A percentile compares a stretch with the other conserved stretches of the same genome.
These are phyloP conservation scores for Metarhizium album DNA, from an alignment of 2,329 filamentous ascomycete genomes.

Conservation along the genomic window DNA sequence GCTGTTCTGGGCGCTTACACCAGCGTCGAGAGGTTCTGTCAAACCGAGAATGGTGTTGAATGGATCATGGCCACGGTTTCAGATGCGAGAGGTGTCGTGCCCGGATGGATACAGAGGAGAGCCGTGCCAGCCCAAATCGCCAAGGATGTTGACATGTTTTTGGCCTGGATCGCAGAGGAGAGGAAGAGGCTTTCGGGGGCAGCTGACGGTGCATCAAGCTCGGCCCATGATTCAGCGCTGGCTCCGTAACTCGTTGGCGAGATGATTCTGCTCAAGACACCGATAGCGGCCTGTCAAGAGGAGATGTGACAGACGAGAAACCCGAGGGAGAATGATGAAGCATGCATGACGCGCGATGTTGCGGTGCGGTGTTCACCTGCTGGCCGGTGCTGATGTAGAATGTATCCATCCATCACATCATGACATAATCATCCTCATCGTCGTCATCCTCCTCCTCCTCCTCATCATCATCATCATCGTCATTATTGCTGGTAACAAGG, in stretches of 20 bases:
- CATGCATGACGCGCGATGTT: too few species aligned
- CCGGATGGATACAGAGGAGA: constrained; percentile 53
- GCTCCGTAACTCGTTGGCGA: not conserved
- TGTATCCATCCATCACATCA: too few species aligned
- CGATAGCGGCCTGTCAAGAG: too few species aligned
- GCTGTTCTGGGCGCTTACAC: constrained; percentile 50
- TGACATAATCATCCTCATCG: too few species aligned
- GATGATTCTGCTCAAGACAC: not conserved
- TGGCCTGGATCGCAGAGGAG: constrained; percentile 47
- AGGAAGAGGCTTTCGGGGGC: constrained; percentile 18
- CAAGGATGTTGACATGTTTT: constrained; percentile 61
- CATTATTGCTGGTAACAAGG: not conserved
- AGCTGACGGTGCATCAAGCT: not conserved
- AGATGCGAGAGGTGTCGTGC: constrained; percentile 57
- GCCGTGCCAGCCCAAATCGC: constrained; percentile 51
- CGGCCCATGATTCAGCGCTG: not conserved
- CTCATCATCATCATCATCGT: too few species aligned
- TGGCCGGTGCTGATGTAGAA: too few species aligned
- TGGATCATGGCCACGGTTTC: constrained; percentile 74
- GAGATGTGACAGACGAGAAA: too few species aligned
- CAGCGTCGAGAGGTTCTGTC: constrained; percentile 51
- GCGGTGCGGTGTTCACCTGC: too few species aligned
- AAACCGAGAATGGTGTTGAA: constrained; percentile 39
- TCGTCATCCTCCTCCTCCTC: too few species aligned
- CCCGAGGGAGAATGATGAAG: too few species aligned